These are phyloP conservation scores for Monosporascus sp. DNA, from an alignment of 2,329 filamentous ascomycete genomes.

Conservation along the genomic window DNA sequence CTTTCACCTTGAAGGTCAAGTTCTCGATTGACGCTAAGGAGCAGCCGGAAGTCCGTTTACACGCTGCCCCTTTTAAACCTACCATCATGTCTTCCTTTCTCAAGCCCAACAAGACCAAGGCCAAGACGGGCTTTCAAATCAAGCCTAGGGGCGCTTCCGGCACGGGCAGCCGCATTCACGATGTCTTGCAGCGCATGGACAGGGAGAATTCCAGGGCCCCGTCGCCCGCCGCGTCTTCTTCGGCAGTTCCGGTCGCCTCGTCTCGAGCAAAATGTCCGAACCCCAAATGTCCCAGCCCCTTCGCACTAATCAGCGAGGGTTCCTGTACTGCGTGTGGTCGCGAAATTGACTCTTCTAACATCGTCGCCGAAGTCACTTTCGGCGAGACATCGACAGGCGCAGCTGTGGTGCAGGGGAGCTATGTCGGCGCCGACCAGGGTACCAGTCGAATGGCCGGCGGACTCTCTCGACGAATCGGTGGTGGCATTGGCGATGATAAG, in stretches of 20 bases:
- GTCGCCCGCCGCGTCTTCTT: slow-evolving; percentile 9
- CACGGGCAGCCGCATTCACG: slow-evolving; percentile 45
- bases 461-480: slow-evolving; percentile 55
- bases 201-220: slow-evolving; percentile 18
- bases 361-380: slow-evolving; percentile 88
- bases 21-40: background rate
- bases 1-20: background rate
- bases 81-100: slow-evolving; percentile 42
- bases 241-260: slow-evolving; percentile 21
- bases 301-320: slow-evolving; percentile 50
- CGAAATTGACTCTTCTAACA: slow-evolving; percentile 78
- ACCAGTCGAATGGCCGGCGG: slow-evolving; percentile 64
- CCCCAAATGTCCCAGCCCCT: slow-evolving; percentile 53
- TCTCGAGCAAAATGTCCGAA: slow-evolving; percentile 49
- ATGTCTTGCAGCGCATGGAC: slow-evolving; percentile 26
- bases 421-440: slow-evolving; percentile 79
- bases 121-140: slow-evolving; percentile 30
- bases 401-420: slow-evolving; percentile 85
- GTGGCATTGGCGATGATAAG: slow-evolving; percentile 46
- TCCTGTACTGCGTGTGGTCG: slow-evolving; percentile 81
- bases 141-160: slow-evolving; percentile 38
- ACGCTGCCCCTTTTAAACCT: slow-evolving; percentile 1
- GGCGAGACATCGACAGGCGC: slow-evolving; percentile 82
- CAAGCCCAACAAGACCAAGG: slow-evolving; percentile 32
- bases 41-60: background rate